A percentile compares a stretch with the other conserved stretches of the same genome.
phyloP scores from a whole-genome alignment of 345 rosid genomes.

The Gossypium turneri region DNA sequence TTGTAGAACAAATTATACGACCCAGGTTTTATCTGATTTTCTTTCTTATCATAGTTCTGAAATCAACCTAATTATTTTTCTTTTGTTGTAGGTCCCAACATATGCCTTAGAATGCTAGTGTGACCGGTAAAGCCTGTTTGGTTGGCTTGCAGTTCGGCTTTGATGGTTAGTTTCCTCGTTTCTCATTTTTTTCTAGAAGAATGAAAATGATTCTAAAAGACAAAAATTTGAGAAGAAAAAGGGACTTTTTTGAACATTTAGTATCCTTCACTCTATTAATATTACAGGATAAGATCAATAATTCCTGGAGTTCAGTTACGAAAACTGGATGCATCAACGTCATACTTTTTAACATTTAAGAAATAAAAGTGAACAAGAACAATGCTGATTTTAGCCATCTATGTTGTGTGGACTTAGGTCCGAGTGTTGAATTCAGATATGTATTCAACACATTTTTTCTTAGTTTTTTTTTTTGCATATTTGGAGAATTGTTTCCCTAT shows the following conservation, averaged over 20 bases:
- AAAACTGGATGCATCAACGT: not conserved
- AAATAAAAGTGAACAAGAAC: not conserved
- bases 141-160: not conserved
- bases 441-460: not conserved
- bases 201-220: not conserved
- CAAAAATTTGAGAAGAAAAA: not conserved
- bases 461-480: not conserved
- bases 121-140: not conserved
- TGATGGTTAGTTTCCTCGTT: constrained; percentile 11
- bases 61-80: not conserved
- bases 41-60: constrained; percentile 1
- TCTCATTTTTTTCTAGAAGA: not conserved
- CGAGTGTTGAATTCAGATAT: not conserved
- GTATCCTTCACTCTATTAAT: not conserved
- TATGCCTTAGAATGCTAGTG: constrained; percentile 44
- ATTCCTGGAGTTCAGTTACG: not conserved
- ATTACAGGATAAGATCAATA: not conserved
- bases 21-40: not conserved
- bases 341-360: not conserved
- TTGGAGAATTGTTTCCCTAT: not conserved
- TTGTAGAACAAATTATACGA: not conserved
- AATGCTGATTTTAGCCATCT: not conserved
- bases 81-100: constrained; percentile 35
- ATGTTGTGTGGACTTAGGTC: not conserved
- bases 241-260: not conserved